Percentiles rank a stretch among this genome's conserved stretches.
These are phyloP conservation scores for Phytopythium montanum DNA, from an alignment of 352 stramenopile genomes.

Conservation along the genomic window DNA sequence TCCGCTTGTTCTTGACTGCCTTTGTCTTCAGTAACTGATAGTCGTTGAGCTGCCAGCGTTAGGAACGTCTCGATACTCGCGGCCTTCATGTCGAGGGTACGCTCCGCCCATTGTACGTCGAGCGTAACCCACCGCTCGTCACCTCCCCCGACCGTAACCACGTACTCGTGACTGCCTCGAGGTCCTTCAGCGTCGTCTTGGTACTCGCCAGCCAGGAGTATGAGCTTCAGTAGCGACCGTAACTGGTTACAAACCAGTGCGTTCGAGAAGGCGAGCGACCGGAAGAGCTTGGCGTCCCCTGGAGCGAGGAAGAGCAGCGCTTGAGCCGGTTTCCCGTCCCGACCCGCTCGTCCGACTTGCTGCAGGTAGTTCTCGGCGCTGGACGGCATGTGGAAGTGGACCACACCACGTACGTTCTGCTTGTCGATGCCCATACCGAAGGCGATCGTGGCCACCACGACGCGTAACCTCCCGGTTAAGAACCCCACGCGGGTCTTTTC, in stretches of 20 bases:
- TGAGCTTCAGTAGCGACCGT: slow-evolving; percentile 31
- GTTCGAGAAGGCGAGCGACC: slow-evolving; percentile 70
- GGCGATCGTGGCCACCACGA: slow-evolving; percentile 96
- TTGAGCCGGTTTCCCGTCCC: slow-evolving; percentile 87
- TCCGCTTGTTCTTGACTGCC: slow-evolving; percentile 9
- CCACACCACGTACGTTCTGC: slow-evolving; percentile 95
- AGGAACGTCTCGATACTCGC: slow-evolving; percentile 79
- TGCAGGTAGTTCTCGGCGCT: slow-evolving; percentile 99
- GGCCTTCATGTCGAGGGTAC: slow-evolving; percentile 63
- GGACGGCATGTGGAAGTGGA: slow-evolving; percentile 96
- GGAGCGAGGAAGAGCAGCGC: slow-evolving; percentile 60
- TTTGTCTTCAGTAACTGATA: too few species aligned
- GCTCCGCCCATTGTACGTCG: slow-evolving; percentile 57
- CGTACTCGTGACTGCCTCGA: slow-evolving; percentile 7
- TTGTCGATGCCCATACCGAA: slow-evolving; percentile 99
- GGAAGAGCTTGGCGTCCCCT: slow-evolving; percentile 67
- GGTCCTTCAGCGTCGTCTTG: background rate
- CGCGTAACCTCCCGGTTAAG: slow-evolving; percentile 76
- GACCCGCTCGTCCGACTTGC: slow-evolving; percentile 94
- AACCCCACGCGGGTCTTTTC: slow-evolving; percentile 86
- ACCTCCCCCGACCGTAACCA: slow-evolving; percentile 23
- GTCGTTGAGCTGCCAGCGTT: slow-evolving; percentile 41
- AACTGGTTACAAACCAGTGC: slow-evolving; percentile 56
- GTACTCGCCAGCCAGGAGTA: slow-evolving; percentile 23
- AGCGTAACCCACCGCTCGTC: slow-evolving; percentile 34